Evolutionary conservation across 148 eudicot species (phyloP).

Genomic region (Vaccinium darrowii): DNA sequence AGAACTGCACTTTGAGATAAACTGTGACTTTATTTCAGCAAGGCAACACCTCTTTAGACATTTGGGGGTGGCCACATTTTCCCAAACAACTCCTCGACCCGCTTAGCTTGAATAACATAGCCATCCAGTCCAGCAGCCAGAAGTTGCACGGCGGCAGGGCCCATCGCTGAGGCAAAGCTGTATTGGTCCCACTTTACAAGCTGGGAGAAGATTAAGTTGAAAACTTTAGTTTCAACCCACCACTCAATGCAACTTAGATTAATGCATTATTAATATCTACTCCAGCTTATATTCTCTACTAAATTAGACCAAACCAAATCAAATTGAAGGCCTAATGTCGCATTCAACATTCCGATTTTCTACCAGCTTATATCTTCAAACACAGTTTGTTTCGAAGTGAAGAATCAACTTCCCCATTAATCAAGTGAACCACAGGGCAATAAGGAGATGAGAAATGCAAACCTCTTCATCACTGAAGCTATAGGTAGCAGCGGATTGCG

Average conservation of each 20-base stretch:
- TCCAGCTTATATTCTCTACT: not conserved
- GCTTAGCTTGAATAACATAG: constrained; percentile 62
- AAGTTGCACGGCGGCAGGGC: constrained; percentile 88
- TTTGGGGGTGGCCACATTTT: constrained; percentile 99
- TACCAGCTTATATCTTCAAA: not conserved
- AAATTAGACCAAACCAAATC: not conserved
- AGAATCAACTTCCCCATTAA: not conserved
- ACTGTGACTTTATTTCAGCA: constrained; percentile 12
- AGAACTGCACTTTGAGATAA: constrained; percentile 4
- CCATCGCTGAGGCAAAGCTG: constrained; percentile 84
- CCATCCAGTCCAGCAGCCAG: constrained; percentile 78
- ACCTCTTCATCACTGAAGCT: constrained; percentile 85
- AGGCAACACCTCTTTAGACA: constrained; percentile 37
- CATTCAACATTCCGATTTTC: not conserved
- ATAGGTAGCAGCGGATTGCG: constrained; percentile 75
- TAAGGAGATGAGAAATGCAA: constrained; percentile 22
- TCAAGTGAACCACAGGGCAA: not conserved
- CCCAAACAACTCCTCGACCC: constrained; percentile 80
- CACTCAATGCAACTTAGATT: not conserved
- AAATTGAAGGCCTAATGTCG: not conserved
- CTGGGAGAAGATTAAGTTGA: constrained; percentile 30
- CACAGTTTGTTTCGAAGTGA: not conserved
- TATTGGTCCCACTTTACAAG: constrained; percentile 87
- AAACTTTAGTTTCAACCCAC: not conserved
- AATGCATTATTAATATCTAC: not conserved